Conservation (phyloP, 1,139 yeast genomes). For the Sugiyamaella castrensis region DNA sequence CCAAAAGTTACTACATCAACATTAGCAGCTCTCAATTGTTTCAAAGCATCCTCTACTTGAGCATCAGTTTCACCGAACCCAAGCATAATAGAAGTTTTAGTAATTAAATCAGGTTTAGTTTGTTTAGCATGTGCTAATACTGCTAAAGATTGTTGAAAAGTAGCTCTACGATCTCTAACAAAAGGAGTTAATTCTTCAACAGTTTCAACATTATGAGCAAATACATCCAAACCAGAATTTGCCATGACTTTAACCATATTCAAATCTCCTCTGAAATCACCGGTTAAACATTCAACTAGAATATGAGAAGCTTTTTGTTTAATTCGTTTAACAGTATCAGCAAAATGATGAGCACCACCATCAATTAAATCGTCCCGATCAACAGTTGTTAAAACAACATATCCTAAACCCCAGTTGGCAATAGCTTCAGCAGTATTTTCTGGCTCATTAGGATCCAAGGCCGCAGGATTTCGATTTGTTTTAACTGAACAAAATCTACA, state of each 20-base stretch:
- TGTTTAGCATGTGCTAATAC: slow-evolving; percentile 80
- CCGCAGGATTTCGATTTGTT: slow-evolving; percentile 80
- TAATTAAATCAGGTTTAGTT: slow-evolving; percentile 68
- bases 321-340: slow-evolving; percentile 80
- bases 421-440: slow-evolving; percentile 98
- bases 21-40: slow-evolving; percentile 65
- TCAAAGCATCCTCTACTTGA: slow-evolving; percentile 71
- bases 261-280: slow-evolving; percentile 91
- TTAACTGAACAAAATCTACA: slow-evolving; percentile 97
- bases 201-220: slow-evolving; percentile 95
- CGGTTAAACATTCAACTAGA: slow-evolving; percentile 88
- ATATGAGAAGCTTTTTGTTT: slow-evolving; percentile 88
- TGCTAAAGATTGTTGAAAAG: slow-evolving; percentile 80
- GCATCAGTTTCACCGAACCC: slow-evolving; percentile 97
- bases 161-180: slow-evolving; percentile 95
- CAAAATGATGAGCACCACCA: slow-evolving; percentile 91
- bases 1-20: slow-evolving; percentile 99
- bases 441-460: slow-evolving; percentile 95
- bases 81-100: slow-evolving; percentile 93
- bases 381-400: slow-evolving; percentile 95
- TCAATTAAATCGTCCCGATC: slow-evolving; percentile 94
- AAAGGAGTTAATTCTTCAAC: slow-evolving; percentile 94
- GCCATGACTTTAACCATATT: slow-evolving; percentile 81
- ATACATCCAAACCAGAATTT: slow-evolving; percentile 84
- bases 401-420: slow-evolving; percentile 97